Evolutionary conservation across 768 basidiomycete genomes (phyloP), one percentile per base, ranked within the genome.

Genomic region (Leccinum rimulosum): DNA sequence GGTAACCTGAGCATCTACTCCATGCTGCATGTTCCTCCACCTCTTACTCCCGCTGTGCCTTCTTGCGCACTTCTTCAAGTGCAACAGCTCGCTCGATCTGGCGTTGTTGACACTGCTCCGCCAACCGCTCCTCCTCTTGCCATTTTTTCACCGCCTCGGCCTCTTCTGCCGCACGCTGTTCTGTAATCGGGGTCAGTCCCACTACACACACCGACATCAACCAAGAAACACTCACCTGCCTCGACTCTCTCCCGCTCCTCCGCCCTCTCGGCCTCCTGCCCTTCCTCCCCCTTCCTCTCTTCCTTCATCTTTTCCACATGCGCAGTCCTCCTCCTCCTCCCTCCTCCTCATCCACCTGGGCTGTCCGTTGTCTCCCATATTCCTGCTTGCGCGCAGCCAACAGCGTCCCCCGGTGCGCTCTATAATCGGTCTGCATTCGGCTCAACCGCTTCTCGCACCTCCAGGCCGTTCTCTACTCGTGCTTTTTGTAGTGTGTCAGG

Each of bases 21-120:
- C 31, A 33, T 33, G 10, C 31, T 30, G 8, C 8, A 30, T 2
- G 76, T 76, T 73, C 82, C 55, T 70, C 82, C 1, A 88, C 88
- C 59, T 90, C 88, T 19, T 86, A 84, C 64, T 90, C 89, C 40
- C 87, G 81, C 64, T 85, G 82, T 15, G 73, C 75, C 62, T 22
- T n/a, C n/a, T 79, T 74, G 17, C 82, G 83, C 1, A 84, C 85
- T 30, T 80, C 73, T 56, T 90, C 85, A 14, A 73, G 17, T 0
- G 77, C 79, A 15, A 80, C 83, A 15, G 80, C 80, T 31, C 82
- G 81, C 55, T 84, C 80, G n/a, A 60, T 30, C 8, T 8, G 28
- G 73, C 22, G 31, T 11, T 11, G 31, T 31, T 1, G 10, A 31
- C 31, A 8, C 9, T 31, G 31, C 31, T 77, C 81, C 2, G 72